These are phyloP conservation scores for Taphrina pruni DNA, from an alignment of 1,139 yeast genomes.

Conservation along the genomic window DNA sequence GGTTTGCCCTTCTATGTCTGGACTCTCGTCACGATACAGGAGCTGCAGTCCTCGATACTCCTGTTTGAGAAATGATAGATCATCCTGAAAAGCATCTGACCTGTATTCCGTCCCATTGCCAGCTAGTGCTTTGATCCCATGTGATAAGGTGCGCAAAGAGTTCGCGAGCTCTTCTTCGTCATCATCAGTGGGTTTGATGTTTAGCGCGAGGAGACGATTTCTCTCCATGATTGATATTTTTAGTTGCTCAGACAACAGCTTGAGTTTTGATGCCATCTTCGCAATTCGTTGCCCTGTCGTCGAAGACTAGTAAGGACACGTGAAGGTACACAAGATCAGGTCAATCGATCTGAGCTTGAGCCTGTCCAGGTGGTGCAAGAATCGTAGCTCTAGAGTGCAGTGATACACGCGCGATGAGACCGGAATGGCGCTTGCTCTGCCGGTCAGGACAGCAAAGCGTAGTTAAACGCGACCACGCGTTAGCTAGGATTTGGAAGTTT, in stretches of 20 bases:
- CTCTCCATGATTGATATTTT: constrained; percentile 28
- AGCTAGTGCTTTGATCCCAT: constrained; percentile 15
- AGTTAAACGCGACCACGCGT: too few relatives aligned
- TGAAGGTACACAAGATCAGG: too few relatives aligned
- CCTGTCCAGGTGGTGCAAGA: background rate
- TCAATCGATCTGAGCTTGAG: background rate
- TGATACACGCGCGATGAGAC: too few relatives aligned
- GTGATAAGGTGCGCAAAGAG: constrained; percentile 18
- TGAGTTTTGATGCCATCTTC: constrained; percentile 22
- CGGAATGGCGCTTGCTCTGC: too few relatives aligned
- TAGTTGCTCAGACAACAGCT: constrained; percentile 28
- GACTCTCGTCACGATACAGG: background rate
- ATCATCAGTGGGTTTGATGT: constrained; percentile 17
- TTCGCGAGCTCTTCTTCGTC: constrained; percentile 32
- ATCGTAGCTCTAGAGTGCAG: too few relatives aligned
- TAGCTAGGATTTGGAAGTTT: too few relatives aligned
- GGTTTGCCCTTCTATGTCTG: constrained; percentile 3
- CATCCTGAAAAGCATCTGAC: constrained; percentile 23
- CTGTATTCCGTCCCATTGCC: constrained; percentile 20
- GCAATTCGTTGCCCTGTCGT: background rate
- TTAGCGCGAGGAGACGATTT: constrained; percentile 19
- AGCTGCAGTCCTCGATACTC: background rate
- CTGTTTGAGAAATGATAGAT: constrained; percentile 14
- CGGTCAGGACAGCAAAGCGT: too few relatives aligned
- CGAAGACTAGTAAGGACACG: background rate